A percentile compares a stretch with the other conserved stretches of the same genome.
Evolutionary conservation across 768 basidiomycete species (phyloP).

Genomic region (Lactarius indigo): DNA sequence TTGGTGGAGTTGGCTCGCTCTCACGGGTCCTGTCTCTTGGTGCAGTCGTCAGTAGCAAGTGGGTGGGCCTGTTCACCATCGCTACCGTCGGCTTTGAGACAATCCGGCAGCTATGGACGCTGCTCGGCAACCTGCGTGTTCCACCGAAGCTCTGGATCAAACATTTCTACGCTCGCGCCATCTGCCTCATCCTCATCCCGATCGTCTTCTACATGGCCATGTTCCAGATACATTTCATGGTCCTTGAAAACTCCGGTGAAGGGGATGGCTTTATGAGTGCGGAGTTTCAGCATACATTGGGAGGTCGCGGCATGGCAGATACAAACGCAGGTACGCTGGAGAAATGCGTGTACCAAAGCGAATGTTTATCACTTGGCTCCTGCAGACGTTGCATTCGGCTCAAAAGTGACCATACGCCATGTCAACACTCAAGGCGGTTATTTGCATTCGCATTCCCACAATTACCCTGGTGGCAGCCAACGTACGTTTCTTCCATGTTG

Average conservation of each 20-base stretch:
- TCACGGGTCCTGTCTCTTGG: constrained; percentile 88
- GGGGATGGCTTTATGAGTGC: constrained; percentile 99
- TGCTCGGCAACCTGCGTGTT: constrained; percentile 84
- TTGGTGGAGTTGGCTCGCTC: constrained; percentile 92
- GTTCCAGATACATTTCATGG: constrained; percentile 92
- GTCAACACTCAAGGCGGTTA: constrained; percentile 99
- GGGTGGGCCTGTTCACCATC: constrained; percentile 98
- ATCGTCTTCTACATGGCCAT: constrained; percentile 90
- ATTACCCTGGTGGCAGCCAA: constrained; percentile 85
- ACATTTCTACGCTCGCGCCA: constrained; percentile 85
- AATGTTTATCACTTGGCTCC: not conserved
- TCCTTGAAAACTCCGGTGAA: constrained; percentile 87
- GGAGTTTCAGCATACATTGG: constrained; percentile 94
- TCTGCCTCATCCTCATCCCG: constrained; percentile 87
- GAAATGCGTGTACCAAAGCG: not conserved
- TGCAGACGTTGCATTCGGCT: constrained; percentile 82
- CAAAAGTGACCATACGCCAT: constrained; percentile 79
- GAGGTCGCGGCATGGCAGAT: constrained; percentile 87
- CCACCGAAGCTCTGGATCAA: constrained; percentile 68
- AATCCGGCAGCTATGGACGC: constrained; percentile 79
- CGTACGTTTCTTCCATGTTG: constrained; percentile 49
- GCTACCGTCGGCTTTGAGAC: constrained; percentile 89
- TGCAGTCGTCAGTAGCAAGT: constrained; percentile 91
- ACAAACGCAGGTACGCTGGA: constrained; percentile 73
- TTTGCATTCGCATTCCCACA: constrained; percentile 89